Conservation (phyloP, 208 protist genomes). For the Trypanosoma grayi region DNA sequence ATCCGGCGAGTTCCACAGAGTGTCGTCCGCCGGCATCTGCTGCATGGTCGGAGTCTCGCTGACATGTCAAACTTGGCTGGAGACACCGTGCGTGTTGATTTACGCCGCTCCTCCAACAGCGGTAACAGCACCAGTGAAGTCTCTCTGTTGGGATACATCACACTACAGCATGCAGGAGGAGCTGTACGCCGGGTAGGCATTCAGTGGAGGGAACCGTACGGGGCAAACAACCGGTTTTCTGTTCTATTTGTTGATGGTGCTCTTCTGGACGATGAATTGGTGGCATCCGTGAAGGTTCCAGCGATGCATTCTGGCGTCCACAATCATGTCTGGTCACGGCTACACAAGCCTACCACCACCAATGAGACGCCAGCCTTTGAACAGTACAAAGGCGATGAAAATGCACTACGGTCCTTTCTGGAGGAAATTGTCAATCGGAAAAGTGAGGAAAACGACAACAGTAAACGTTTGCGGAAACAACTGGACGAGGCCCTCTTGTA, state of each 20-base stretch:
- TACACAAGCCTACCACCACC: neutral
- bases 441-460: neutral
- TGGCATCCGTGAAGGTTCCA: neutral
- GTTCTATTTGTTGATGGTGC: neutral
- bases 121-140: neutral
- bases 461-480: neutral
- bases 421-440: neutral
- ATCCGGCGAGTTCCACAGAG: conserved; percentile 2
- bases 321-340: conserved; percentile 1
- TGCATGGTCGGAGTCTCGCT: neutral
- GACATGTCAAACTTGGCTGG: conserved; percentile 3
- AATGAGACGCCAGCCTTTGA: neutral
- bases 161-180: neutral
- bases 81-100: conserved; percentile 5
- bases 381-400: conserved; percentile 3
- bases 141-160: neutral
- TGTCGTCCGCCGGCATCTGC: conserved; percentile 11
- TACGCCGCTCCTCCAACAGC: neutral
- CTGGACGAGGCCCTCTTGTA: conserved; percentile 6
- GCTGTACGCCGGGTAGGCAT: neutral
- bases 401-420: conserved; percentile 5
- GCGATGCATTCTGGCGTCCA: neutral
- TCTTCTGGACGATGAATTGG: neutral
- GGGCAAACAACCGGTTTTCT: neutral
- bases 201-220: neutral